Percentiles rank a stretch among this genome's conserved stretches.
Evolutionary conservation across 2,329 filamentous ascomycete genomes (phyloP).

Genomic region (Penicillium glabrum): DNA sequence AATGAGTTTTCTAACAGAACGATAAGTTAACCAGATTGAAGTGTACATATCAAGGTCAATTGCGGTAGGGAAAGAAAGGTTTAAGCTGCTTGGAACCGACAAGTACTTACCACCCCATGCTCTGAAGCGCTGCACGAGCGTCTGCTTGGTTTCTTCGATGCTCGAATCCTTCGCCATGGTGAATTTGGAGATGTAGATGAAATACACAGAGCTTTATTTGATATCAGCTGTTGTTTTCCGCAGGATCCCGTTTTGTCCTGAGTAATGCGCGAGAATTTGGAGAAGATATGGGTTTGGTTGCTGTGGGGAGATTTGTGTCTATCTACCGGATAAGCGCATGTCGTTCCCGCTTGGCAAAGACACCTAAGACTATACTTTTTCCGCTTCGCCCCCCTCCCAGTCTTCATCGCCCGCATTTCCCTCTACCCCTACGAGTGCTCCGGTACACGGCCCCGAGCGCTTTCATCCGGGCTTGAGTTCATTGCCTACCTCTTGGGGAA

Average conservation of each 20-base stretch:
- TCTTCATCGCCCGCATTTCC: slow-evolving; percentile 7
- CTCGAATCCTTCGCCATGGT: slow-evolving; percentile 31
- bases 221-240: neutral
- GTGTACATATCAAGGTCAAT: neutral
- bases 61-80: neutral
- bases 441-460: neutral
- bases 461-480: neutral
- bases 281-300: neutral
- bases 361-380: slow-evolving; percentile 24
- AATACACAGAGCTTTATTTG: neutral
- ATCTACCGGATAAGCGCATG: slow-evolving; percentile 9
- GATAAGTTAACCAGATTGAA: neutral
- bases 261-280: neutral
- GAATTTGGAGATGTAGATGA: neutral
- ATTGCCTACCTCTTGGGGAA: slow-evolving; percentile 4
- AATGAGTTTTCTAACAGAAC: slow-evolving; percentile 58
- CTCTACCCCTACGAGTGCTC: slow-evolving; percentile 2
- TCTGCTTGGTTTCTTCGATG: slow-evolving; percentile 37
- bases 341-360: slow-evolving; percentile 25
- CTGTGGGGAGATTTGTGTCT: neutral
- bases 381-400: slow-evolving; percentile 2
- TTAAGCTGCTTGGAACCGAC: neutral
- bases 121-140: slow-evolving; percentile 38
- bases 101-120: slow-evolving; percentile 44
- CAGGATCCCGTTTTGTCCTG: neutral